Percentiles rank a stretch among this genome's conserved stretches.
Evolutionary conservation across 2,329 filamentous ascomycete species (phyloP).

Genomic region (Ciborinia camelliae): DNA sequence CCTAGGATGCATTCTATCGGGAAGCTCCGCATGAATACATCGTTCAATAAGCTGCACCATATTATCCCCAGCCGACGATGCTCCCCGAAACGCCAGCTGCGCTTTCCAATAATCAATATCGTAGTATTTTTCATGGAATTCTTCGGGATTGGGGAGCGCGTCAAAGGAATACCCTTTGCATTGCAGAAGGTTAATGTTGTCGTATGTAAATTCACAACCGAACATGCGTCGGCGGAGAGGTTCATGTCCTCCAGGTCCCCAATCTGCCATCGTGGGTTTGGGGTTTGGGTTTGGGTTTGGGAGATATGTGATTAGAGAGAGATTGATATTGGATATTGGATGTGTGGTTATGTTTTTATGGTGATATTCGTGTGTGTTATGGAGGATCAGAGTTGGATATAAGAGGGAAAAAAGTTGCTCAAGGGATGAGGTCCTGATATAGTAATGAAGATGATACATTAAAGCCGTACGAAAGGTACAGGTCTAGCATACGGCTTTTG

Average conservation of each 20-base stretch:
- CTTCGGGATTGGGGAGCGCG: not conserved
- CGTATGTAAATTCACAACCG: not conserved
- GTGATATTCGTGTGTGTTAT: not conserved
- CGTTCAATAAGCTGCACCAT: not conserved
- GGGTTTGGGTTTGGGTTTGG: rapidly evolving
- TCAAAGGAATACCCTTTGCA: conserved; percentile 1
- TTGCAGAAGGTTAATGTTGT: not conserved
- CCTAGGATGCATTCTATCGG: not conserved
- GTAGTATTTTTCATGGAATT: not conserved
- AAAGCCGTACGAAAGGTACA: too few species aligned
- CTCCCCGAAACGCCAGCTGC: not conserved
- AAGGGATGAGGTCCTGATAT: not conserved
- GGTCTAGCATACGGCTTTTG: not conserved
- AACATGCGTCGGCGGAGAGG: not conserved
- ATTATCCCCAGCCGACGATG: not conserved
- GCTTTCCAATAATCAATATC: not conserved
- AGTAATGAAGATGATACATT: too few species aligned
- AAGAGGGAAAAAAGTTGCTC: too few species aligned
- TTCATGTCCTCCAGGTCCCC: not conserved
- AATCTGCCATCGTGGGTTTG: not conserved
- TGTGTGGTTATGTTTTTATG: not conserved
- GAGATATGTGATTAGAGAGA: not conserved
- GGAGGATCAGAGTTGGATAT: not conserved
- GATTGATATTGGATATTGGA: not conserved
- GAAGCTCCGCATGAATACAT: not conserved